A percentile compares a stretch with the other conserved stretches of the same genome.
phyloP scores from a whole-genome alignment of 1,139 yeast species.

The Debaryomyces udenii region DNA sequence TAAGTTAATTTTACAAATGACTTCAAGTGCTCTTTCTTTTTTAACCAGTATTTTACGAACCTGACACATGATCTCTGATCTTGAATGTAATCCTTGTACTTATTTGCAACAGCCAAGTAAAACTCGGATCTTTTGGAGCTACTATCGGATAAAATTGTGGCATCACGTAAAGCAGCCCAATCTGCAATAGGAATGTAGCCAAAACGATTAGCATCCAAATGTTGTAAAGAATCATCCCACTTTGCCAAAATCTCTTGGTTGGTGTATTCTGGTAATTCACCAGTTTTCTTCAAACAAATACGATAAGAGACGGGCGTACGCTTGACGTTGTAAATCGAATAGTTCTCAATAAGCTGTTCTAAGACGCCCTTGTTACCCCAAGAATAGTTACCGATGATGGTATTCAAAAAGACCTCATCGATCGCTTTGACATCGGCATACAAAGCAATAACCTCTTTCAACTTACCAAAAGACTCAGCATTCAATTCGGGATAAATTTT shows the following conservation, averaged over 20 bases:
- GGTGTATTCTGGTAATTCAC: constrained; percentile 57
- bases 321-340: constrained; percentile 57
- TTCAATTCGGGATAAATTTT: constrained; percentile 56
- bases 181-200: constrained; percentile 77
- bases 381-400: constrained; percentile 65
- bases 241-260: constrained; percentile 56
- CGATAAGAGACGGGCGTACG: constrained; percentile 76
- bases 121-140: constrained; percentile 52
- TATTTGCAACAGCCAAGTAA: constrained; percentile 60
- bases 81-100: constrained; percentile 51
- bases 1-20: constrained; percentile 25
- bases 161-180: constrained; percentile 85
- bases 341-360: constrained; percentile 64
- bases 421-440: constrained; percentile 61
- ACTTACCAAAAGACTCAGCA: constrained; percentile 57
- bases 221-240: constrained; percentile 62
- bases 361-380: constrained; percentile 74
- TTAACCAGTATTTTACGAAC: constrained; percentile 40
- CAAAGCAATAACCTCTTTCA: constrained; percentile 59
- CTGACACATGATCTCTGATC: constrained; percentile 34
- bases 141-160: constrained; percentile 58
- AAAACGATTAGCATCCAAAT: constrained; percentile 58
- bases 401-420: constrained; percentile 80
- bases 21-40: constrained; percentile 24
- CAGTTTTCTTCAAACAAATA: constrained; percentile 74